Evolutionary conservation across 1,284 basidiomycete genomes (phyloP).

Genomic region (Phlebopus sp.): DNA sequence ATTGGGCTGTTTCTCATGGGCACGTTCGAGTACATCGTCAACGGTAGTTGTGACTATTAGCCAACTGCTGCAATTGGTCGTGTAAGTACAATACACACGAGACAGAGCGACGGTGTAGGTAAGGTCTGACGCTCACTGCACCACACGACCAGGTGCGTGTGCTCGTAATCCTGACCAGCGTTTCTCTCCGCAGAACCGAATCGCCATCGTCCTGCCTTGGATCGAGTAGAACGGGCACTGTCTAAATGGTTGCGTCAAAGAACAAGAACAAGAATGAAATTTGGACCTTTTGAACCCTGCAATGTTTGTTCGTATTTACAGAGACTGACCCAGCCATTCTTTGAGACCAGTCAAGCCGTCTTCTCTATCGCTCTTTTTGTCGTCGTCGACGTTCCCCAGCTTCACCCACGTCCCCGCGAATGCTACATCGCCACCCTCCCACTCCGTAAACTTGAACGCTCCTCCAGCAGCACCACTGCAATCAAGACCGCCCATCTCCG

Average conservation of each 20-base stretch:
- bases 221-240: slow-evolving; percentile 63
- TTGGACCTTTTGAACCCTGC: slow-evolving; percentile 1
- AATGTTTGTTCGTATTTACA: slow-evolving; percentile 29
- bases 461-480: slow-evolving; percentile 46
- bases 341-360: slow-evolving; percentile 46
- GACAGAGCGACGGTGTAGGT: slow-evolving; percentile 48
- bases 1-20: too few relatives aligned
- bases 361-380: slow-evolving; percentile 31
- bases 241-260: slow-evolving; percentile 64
- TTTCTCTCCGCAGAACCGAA: slow-evolving; percentile 69
- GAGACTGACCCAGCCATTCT: slow-evolving; percentile 47
- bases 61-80: too few relatives aligned
- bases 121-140: slow-evolving; percentile 73
- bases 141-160: slow-evolving; percentile 46
- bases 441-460: slow-evolving; percentile 66
- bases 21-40: too few relatives aligned
- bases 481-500: slow-evolving; percentile 64
- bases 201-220: slow-evolving; percentile 61
- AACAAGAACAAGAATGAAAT: background rate
- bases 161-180: slow-evolving; percentile 59
- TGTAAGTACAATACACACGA: background rate
- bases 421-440: slow-evolving; percentile 74
- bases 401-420: slow-evolving; percentile 61
- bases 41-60: too few relatives aligned
- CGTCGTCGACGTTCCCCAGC: slow-evolving; percentile 32